Evolutionary conservation across 805 yeast species (phyloP), one percentile per base, ranked within the genome.

Genomic region (Wickerhamomyces sydowiorum): DNA sequence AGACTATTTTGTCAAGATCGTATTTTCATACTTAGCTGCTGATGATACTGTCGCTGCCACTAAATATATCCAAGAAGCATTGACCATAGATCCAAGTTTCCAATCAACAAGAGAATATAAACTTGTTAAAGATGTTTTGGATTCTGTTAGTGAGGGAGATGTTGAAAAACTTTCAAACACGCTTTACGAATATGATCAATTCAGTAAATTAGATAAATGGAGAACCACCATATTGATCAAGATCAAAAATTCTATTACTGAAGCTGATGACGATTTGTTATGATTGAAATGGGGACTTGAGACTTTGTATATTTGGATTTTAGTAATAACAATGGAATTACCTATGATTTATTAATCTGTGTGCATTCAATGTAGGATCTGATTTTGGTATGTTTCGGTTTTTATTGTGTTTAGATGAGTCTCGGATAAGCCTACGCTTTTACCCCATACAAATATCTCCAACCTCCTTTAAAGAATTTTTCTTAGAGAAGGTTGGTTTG

Each of bases 21-120:
- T 86, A 22, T 70, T 93, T 43, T 87, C 96, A 60, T 77, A 83
- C 40, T 69, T 93, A 50, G 95, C 97, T 27, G 78, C 79, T 44
- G 88, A 79, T 50, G 99, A 93, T 62, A 70, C 77, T 30, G 90
- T 95, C 28, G 95, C 95, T 38, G 96, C 96, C 0, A 74, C 76
- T 41, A 82, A 85, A 54, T 75, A 87, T 29, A 61, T 86, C 40
- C 78, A 76, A 24, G 75, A 76, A 45, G 85, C 80, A 45, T 58
- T 69, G 12, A 76, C 72, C 29, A 80, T 90, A 70, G 97, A 90
- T 55, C 79, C 88, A 8, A 67, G 80, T 36, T 91, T 90, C 61
- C 77, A 73, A 34, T 69, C 80, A 8, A 81, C 91, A 0, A 75
- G 95, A 52, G 98, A 93, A 60, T 81, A 69, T 57, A 78, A 76